A percentile compares a stretch with the other conserved stretches of the same genome.
phyloP scores from a whole-genome alignment of 2,329 filamentous ascomycete genomes.

The Fonsecaea pedrosoi region DNA sequence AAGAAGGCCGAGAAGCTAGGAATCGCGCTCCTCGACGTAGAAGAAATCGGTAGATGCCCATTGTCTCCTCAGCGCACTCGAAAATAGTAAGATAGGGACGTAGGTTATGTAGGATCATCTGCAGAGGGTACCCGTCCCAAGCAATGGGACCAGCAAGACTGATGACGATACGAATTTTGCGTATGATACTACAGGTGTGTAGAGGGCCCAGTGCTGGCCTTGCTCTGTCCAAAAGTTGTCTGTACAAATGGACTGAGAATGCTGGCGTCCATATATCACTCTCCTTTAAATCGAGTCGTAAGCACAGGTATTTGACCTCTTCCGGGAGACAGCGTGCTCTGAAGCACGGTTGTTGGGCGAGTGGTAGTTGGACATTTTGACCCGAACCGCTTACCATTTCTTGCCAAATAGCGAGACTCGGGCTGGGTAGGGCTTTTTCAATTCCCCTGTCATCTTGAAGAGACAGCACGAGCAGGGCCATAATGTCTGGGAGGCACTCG shows the following conservation, averaged over 20 bases:
- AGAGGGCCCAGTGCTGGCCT: constrained; percentile 83
- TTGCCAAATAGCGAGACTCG: constrained; percentile 53
- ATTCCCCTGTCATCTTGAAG: constrained; percentile 79
- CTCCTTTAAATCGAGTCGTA: constrained; percentile 70
- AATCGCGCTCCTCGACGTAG: constrained; percentile 71
- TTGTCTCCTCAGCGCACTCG: constrained; percentile 87
- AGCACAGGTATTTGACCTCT: constrained; percentile 79
- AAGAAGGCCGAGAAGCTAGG: constrained; percentile 71
- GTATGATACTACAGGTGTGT: constrained; percentile 83
- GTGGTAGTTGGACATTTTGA: constrained; percentile 70
- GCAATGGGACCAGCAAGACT: constrained; percentile 76
- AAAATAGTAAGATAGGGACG: constrained; percentile 79
- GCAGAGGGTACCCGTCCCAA: constrained; percentile 79
- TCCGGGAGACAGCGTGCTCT: constrained; percentile 76
- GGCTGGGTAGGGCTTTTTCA: constrained; percentile 66
- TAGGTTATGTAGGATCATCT: constrained; percentile 86
- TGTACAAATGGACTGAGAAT: constrained; percentile 74
- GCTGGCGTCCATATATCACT: constrained; percentile 75
- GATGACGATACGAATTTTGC: constrained; percentile 82
- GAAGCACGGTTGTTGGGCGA: constrained; percentile 87
- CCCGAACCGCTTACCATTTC: constrained; percentile 73
- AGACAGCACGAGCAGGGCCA: constrained; percentile 76
- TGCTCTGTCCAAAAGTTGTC: constrained; percentile 79
- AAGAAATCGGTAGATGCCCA: constrained; percentile 86
- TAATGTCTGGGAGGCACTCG: constrained; percentile 75